Conservation (phyloP, 495 filamentous ascomycete species). For the Neurospora sp. region DNA sequence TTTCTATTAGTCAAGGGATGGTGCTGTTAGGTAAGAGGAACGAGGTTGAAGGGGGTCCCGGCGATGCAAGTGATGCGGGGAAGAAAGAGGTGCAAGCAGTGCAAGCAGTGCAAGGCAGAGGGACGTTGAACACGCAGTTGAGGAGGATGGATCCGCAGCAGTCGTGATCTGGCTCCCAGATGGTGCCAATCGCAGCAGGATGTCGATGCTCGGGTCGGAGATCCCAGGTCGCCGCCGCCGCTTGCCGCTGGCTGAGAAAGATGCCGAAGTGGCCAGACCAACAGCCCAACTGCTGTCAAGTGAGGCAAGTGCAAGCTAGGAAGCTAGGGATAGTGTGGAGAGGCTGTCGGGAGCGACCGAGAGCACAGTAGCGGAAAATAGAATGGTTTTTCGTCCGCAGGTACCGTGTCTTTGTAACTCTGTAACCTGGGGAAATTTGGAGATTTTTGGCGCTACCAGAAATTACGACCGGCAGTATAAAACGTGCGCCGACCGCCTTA, state of each 20-base stretch:
- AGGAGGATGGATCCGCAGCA: not conserved
- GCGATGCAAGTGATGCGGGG: constrained; percentile 32
- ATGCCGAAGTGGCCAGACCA: not conserved
- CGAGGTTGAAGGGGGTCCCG: constrained; percentile 7
- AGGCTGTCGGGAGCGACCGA: not conserved
- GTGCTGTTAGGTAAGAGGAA: constrained; percentile 39
- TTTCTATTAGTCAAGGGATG: constrained; percentile 42
- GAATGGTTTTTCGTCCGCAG: not conserved
- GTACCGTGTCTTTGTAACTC: not conserved
- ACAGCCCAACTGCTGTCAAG: not conserved
- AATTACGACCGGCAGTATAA: not conserved
- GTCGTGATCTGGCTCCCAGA: not conserved
- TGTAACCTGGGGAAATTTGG: not conserved
- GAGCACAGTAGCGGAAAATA: not conserved
- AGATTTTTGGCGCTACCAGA: not conserved
- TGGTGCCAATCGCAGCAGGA: not conserved
- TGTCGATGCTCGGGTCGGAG: not conserved
- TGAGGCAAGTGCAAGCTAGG: not conserved
- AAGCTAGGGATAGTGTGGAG: not conserved
- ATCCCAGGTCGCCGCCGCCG: not conserved
- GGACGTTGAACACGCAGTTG: constrained; percentile 11
- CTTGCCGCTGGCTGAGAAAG: not conserved
- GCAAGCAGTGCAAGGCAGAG: not conserved
- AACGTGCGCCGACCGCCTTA: not conserved
- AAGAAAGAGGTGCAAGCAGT: constrained; percentile 9